These are phyloP conservation scores for Psilocybe mexicana DNA, from an alignment of 1,284 basidiomycete species.

Conservation along the genomic window DNA sequence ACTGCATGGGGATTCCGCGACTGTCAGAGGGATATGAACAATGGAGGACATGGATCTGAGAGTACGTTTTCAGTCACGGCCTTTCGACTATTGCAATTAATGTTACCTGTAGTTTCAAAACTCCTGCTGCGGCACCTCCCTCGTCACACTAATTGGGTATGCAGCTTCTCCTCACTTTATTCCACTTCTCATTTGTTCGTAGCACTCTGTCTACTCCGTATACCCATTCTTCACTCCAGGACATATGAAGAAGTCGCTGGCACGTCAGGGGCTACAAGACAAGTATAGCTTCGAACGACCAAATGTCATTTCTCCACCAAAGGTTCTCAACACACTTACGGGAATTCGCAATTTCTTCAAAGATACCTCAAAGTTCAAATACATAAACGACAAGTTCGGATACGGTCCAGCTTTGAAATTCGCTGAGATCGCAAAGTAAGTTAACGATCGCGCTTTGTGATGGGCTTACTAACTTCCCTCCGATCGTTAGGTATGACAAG, in stretches of 20 bases:
- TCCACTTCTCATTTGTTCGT: background rate
- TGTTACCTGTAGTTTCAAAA: constrained; percentile 36
- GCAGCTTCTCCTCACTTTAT: constrained; percentile 5
- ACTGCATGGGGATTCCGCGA: constrained; percentile 53
- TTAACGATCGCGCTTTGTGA: no score
- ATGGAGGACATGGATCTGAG: constrained; percentile 10
- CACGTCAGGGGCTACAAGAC: constrained; percentile 37
- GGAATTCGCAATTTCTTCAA: constrained; percentile 44
- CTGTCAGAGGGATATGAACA: constrained; percentile 32
- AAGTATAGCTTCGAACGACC: constrained; percentile 45
- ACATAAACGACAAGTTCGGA: constrained; percentile 8
- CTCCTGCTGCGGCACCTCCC: constrained; percentile 52
- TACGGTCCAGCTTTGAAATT: constrained; percentile 7
- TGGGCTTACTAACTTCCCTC: background rate
- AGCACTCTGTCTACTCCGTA: constrained; percentile 43
- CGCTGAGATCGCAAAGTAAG: constrained; percentile 5
- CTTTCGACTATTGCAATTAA: background rate
- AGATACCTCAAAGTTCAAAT: constrained; percentile 5
- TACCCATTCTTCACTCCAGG: constrained; percentile 58
- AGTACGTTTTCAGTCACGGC: constrained; percentile 5
- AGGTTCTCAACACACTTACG: constrained; percentile 31
- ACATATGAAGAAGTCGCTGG: constrained; percentile 44
- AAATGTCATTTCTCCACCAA: background rate
- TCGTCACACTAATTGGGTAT: constrained; percentile 45
- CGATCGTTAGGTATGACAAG: background rate